Evolutionary conservation across 2,329 filamentous ascomycete genomes (phyloP).

Genomic region (Colletotrichum kahawae): DNA sequence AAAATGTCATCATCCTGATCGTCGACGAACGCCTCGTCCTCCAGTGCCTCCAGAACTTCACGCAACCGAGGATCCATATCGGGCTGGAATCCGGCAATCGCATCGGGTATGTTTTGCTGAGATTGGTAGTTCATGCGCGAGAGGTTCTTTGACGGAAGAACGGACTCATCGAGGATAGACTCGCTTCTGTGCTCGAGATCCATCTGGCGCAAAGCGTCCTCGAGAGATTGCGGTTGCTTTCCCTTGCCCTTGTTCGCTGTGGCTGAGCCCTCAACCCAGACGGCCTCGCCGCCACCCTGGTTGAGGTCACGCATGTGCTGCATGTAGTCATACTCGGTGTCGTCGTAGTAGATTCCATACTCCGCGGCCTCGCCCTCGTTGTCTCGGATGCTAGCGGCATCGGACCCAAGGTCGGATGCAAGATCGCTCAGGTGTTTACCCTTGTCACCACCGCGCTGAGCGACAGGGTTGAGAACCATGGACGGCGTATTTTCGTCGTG

Average conservation of each 20-base stretch:
- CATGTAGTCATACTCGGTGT: conserved; percentile 98
- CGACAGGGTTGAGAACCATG: conserved; percentile 83
- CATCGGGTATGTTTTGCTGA: conserved; percentile 91
- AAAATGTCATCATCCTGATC: conserved; percentile 87
- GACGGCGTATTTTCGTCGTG: conserved; percentile 88
- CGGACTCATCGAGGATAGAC: conserved; percentile 73
- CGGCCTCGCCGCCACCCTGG: conserved; percentile 72
- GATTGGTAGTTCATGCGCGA: conserved; percentile 83
- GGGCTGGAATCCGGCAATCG: conserved; percentile 90
- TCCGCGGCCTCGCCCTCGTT: conserved; percentile 98
- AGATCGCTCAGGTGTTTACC: conserved; percentile 78
- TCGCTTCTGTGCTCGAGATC: conserved; percentile 59
- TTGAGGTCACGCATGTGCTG: conserved; percentile 95
- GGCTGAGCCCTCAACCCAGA: conserved; percentile 80
- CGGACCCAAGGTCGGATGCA: conserved; percentile 73
- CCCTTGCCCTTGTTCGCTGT: conserved; percentile 69
- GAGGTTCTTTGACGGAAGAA: conserved; percentile 81
- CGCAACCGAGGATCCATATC: conserved; percentile 95
- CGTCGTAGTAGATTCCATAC: conserved; percentile 93
- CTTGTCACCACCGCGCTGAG: conserved; percentile 44
- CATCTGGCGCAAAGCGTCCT: conserved; percentile 77
- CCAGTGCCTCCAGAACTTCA: conserved; percentile 90
- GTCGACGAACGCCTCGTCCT: conserved; percentile 94
- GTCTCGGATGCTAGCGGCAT: conserved; percentile 69
- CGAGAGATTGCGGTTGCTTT: conserved; percentile 78